These are phyloP conservation scores for Calvatia gigantea DNA, from an alignment of 768 basidiomycete genomes.

Conservation along the genomic window DNA sequence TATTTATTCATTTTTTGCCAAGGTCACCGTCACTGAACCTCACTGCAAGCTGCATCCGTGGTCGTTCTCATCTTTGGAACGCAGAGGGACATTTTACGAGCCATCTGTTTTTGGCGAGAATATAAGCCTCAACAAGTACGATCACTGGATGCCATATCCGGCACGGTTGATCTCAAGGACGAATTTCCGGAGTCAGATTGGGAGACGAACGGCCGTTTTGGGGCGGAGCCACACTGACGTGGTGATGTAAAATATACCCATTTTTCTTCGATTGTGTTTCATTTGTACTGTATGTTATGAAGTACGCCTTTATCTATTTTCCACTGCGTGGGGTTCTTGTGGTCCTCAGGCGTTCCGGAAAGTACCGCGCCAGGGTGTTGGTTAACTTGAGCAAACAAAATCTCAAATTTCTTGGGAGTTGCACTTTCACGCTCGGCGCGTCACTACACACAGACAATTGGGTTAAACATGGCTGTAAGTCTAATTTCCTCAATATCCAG, in stretches of 20 bases:
- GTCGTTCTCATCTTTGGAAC: conserved; percentile 46
- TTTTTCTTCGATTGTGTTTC: not conserved
- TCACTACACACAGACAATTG: conserved; percentile 21
- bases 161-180: conserved; percentile 15
- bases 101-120: conserved; percentile 32
- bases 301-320: no score
- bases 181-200: conserved; percentile 9
- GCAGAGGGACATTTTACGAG: conserved; percentile 36
- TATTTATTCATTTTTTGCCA: conserved; percentile 17
- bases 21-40: not conserved
- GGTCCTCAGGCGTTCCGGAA: not conserved
- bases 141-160: conserved; percentile 1
- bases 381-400: conserved; percentile 29
- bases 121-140: conserved; percentile 10
- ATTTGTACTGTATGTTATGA: no score
- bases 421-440: conserved; percentile 18
- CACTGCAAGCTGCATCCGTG: conserved; percentile 34
- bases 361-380: conserved; percentile 15
- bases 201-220: not conserved
- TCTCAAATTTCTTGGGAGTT: conserved; percentile 31
- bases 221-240: not conserved
- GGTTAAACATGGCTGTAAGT: conserved; percentile 41
- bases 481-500: not conserved
- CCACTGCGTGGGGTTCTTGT: no score
- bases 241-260: not conserved